Evolutionary conservation across 768 basidiomycete species (phyloP).

Genomic region (Trametes gibbosa): DNA sequence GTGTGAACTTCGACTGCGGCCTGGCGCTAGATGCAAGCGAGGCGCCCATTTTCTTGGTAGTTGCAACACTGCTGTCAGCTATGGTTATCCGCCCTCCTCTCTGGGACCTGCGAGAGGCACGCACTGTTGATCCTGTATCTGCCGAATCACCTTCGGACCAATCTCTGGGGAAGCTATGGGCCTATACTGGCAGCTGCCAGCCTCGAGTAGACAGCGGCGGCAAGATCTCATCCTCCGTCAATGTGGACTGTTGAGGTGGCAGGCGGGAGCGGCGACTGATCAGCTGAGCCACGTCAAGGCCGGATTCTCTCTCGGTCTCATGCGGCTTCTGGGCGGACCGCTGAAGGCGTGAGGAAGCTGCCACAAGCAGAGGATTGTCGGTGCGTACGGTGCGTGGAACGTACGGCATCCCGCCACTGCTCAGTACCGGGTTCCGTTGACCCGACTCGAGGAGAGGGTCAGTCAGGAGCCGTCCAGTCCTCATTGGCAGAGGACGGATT

Average conservation of each 20-base stretch:
- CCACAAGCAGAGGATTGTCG: neutral
- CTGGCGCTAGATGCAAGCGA: neutral
- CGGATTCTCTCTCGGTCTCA: conserved; percentile 1
- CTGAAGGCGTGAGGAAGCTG: neutral
- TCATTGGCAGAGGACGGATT: neutral
- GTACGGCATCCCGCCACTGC: conserved; percentile 7
- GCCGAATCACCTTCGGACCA: neutral
- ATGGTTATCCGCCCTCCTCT: neutral
- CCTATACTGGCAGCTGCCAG: neutral
- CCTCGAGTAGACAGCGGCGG: neutral
- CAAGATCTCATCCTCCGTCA: neutral
- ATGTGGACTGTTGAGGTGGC: neutral
- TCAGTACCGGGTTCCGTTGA: neutral
- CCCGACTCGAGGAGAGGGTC: neutral
- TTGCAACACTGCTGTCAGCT: neutral
- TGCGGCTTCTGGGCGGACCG: neutral
- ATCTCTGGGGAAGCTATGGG: neutral
- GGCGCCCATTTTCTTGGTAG: neutral
- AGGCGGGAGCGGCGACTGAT: neutral
- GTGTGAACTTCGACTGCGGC: conserved; percentile 3
- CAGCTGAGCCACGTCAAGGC: neutral
- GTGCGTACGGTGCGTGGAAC: conserved; percentile 1
- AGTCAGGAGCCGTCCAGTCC: neutral
- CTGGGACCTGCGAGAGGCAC: neutral
- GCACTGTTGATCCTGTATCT: too few relatives aligned